Conservation (phyloP, 139 green algal genomes). For the Chlorella sp. region DNA sequence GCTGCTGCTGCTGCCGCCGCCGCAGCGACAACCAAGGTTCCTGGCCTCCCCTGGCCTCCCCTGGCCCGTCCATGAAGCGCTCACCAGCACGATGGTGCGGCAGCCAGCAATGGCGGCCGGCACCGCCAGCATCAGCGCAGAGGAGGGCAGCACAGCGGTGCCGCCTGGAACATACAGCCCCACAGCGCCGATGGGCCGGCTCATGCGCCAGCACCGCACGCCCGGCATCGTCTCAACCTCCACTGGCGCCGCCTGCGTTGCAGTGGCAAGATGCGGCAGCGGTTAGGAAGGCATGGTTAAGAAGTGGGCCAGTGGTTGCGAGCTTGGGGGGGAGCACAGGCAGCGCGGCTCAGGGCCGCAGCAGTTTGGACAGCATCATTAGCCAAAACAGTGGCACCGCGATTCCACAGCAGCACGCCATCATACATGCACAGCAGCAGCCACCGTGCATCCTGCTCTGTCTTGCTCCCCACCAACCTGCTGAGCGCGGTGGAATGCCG, state of each 20-base stretch:
- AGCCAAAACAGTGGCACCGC: too few relatives aligned
- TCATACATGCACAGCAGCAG: too few relatives aligned
- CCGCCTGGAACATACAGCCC: slow-evolving; percentile 98
- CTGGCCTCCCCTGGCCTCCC: too few relatives aligned
- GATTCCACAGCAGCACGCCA: not conserved
- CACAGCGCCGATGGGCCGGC: slow-evolving; percentile 80
- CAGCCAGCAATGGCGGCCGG: slow-evolving; percentile 92
- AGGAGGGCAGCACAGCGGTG: slow-evolving; percentile 95
- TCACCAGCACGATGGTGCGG: slow-evolving; percentile 87
- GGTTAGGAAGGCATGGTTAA: not conserved
- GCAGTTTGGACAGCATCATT: too few relatives aligned
- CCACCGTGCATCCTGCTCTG: too few relatives aligned
- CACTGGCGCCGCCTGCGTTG: slow-evolving; percentile 80
- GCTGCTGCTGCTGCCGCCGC: too few relatives aligned
- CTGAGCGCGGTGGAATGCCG: slow-evolving; percentile 94
- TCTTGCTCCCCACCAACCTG: not conserved
- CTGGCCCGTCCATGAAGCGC: too few relatives aligned
- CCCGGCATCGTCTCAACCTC: slow-evolving; percentile 96
- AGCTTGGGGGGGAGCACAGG: too few relatives aligned
- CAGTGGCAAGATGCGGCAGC: not conserved
- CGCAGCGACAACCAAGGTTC: too few relatives aligned
- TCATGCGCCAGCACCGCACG: slow-evolving; percentile 84
- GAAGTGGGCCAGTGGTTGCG: too few relatives aligned
- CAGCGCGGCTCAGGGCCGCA: too few relatives aligned
- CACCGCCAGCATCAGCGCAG: slow-evolving; percentile 96